These are phyloP conservation scores for Ganoderma leucocontextum DNA, from an alignment of 1,284 basidiomycete species.

Conservation along the genomic window DNA sequence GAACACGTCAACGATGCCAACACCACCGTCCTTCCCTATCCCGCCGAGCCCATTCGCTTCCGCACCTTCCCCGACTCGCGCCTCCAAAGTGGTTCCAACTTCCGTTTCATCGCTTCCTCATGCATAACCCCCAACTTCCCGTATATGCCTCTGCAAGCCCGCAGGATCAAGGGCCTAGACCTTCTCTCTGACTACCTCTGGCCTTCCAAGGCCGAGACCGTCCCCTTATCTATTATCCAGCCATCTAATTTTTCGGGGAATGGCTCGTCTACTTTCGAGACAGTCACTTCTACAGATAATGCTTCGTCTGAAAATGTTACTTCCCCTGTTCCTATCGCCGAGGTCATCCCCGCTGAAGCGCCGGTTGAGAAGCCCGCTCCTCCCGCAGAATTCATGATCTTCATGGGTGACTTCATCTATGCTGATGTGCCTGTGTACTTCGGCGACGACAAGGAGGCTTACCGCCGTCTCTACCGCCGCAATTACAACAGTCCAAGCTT, in stretches of 20 bases:
- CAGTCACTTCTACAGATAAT: slow-evolving; percentile 6
- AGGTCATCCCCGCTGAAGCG: slow-evolving; percentile 20
- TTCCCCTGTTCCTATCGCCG: slow-evolving; percentile 1
- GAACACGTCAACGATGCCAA: slow-evolving; percentile 47
- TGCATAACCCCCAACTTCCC: slow-evolving; percentile 75
- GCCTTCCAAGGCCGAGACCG: slow-evolving; percentile 33
- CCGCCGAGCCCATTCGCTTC: slow-evolving; percentile 61
- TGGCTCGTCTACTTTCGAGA: slow-evolving; percentile 2
- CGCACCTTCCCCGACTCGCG: slow-evolving; percentile 75
- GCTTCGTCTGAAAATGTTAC: slow-evolving; percentile 18
- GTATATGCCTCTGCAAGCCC: slow-evolving; percentile 60
- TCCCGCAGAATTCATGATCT: slow-evolving; percentile 64
- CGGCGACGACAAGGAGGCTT: slow-evolving; percentile 63
- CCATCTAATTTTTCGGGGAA: slow-evolving; percentile 1
- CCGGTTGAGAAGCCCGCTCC: slow-evolving; percentile 22
- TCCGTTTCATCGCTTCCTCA: slow-evolving; percentile 72
- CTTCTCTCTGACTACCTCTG: slow-evolving; percentile 65
- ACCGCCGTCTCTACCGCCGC: slow-evolving; percentile 70
- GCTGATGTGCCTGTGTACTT: slow-evolving; percentile 76
- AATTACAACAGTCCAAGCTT: slow-evolving; percentile 73
- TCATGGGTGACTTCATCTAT: slow-evolving; percentile 81
- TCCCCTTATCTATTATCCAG: background rate
- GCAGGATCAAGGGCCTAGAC: slow-evolving; percentile 73
- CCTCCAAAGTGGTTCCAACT: slow-evolving; percentile 59
- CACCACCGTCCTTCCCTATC: slow-evolving; percentile 57